A percentile compares a stretch with the other conserved stretches of the same genome.
Evolutionary conservation across 306 rosid species (phyloP).

Genomic region (Medicago truncatula): DNA sequence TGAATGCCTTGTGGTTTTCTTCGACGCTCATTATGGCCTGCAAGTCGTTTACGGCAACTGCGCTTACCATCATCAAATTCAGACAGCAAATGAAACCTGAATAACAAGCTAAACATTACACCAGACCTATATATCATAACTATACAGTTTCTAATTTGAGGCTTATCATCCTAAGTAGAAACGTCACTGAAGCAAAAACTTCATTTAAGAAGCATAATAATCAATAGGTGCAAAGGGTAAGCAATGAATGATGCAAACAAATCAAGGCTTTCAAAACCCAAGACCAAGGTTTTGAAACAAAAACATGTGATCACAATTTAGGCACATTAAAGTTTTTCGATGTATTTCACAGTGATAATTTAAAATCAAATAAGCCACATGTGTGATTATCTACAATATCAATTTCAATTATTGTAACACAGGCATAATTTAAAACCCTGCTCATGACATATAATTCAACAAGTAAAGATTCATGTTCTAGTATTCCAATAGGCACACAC

Average conservation of each 20-base stretch:
- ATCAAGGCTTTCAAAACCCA: conserved; percentile 5
- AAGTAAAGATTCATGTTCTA: conserved; percentile 19
- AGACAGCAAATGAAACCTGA: conserved; percentile 88
- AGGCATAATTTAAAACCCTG: background rate
- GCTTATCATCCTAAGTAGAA: conserved; percentile 19
- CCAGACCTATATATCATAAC: conserved; percentile 39
- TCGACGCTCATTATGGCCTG: conserved; percentile 90
- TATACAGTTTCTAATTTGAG: conserved; percentile 25
- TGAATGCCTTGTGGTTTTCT: conserved; percentile 79
- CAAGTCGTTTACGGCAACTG: conserved; percentile 93
- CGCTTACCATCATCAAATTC: conserved; percentile 96
- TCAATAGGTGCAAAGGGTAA: no score
- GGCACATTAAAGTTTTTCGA: background rate
- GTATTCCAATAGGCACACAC: background rate
- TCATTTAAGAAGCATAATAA: background rate
- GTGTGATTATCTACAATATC: no score
- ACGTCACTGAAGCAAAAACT: background rate
- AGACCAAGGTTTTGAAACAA: no score
- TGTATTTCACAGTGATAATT: no score
- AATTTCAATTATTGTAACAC: background rate
- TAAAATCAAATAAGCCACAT: no score
- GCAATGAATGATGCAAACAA: background rate
- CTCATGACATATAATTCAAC: conserved; percentile 3
- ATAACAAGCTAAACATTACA: conserved; percentile 50
- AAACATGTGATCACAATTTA: background rate